Conservation (phyloP, 1,284 basidiomycete species). For the Tilletia walkeri region DNA sequence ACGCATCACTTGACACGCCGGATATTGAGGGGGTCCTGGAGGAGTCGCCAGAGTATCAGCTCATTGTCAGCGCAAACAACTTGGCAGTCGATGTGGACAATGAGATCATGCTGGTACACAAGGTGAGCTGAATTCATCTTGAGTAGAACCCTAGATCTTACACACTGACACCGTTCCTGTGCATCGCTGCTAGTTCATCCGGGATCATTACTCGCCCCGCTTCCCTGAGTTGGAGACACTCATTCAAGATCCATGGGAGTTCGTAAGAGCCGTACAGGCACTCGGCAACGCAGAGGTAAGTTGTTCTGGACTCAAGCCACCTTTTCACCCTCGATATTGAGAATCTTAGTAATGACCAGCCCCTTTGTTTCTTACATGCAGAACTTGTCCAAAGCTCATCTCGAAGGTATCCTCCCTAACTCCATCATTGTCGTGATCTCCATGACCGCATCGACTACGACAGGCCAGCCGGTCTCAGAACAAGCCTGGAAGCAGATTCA, state of each 20-base stretch:
- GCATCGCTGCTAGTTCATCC: conserved; percentile 68
- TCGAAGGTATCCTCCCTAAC: conserved; percentile 77
- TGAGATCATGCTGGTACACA: conserved; percentile 93
- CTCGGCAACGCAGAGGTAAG: conserved; percentile 69
- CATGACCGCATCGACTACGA: conserved; percentile 81
- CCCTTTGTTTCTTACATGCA: conserved; percentile 45
- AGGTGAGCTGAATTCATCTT: conserved; percentile 52
- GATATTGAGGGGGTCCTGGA: conserved; percentile 74
- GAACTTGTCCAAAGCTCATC: conserved; percentile 78
- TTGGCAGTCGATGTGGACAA: conserved; percentile 97
- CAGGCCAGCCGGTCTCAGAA: conserved; percentile 71
- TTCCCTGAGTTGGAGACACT: conserved; percentile 97
- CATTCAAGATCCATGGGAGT: conserved; percentile 85
- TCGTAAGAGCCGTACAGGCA: conserved; percentile 82
- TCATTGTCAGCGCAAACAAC: conserved; percentile 97
- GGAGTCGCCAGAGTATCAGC: conserved; percentile 89
- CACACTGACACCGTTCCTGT: neutral
- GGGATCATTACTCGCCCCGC: conserved; percentile 92
- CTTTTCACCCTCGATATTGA: neutral
- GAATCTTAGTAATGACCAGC: neutral
- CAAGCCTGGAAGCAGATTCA: conserved; percentile 77
- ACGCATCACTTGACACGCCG: conserved; percentile 72
- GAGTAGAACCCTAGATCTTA: too few relatives aligned
- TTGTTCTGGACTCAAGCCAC: neutral
- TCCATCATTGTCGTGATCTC: conserved; percentile 94